A percentile compares a stretch with the other conserved stretches of the same genome.
Conservation (phyloP, 306 rosid species). For the Malus sieversii region DNA sequence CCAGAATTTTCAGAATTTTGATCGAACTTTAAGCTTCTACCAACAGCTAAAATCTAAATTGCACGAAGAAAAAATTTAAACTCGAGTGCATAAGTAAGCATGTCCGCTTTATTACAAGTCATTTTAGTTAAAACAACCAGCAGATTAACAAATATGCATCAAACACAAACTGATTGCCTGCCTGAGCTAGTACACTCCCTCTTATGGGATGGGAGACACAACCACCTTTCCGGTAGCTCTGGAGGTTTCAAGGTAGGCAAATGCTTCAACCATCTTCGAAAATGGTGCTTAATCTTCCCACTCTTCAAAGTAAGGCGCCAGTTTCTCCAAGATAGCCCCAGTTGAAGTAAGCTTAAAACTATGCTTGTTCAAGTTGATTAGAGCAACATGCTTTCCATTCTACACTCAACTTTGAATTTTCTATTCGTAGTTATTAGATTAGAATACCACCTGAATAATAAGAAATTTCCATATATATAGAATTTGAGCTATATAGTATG, state of each 20-base stretch:
- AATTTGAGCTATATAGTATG: too few species aligned
- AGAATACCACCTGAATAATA: too few species aligned
- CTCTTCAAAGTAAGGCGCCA: constrained; percentile 58
- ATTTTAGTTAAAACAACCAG: not conserved
- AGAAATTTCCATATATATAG: not conserved
- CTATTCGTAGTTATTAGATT: too few species aligned
- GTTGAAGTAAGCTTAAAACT: not conserved
- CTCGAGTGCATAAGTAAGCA: too few species aligned
- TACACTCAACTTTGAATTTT: too few species aligned
- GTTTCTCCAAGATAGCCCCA: constrained; percentile 41
- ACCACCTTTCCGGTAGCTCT: constrained; percentile 61
- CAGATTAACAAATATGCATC: not conserved
- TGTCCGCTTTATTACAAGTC: not conserved
- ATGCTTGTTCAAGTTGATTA: too few species aligned
- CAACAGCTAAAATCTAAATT: too few species aligned
- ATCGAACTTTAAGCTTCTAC: too few species aligned
- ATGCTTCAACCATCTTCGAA: constrained; percentile 49
- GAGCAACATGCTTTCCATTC: too few species aligned
- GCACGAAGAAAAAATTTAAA: too few species aligned
- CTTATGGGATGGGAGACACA: constrained; percentile 50
- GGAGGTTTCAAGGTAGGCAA: constrained; percentile 38
- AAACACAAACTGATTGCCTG: not conserved
- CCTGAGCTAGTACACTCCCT: not conserved
- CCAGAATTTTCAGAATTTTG: too few species aligned
- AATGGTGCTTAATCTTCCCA: constrained; percentile 44